Conservation (phyloP, 2,329 filamentous ascomycete genomes). For the Sporothrix euskadiensis region DNA sequence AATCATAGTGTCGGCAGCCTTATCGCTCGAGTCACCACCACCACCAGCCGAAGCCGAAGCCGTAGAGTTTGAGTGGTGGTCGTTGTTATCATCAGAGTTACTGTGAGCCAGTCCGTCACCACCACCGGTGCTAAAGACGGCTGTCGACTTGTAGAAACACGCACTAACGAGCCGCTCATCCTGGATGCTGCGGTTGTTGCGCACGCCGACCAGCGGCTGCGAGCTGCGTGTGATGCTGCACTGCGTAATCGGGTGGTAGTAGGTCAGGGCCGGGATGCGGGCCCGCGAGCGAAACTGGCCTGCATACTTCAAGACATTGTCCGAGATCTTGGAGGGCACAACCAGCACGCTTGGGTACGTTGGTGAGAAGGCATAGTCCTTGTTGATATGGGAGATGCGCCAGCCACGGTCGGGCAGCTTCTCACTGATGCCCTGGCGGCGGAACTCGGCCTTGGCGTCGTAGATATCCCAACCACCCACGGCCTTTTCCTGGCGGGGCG, state of each 20-base stretch:
- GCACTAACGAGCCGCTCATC: slow-evolving; percentile 92
- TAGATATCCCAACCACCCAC: slow-evolving; percentile 83
- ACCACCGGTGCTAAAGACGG: slow-evolving; percentile 41
- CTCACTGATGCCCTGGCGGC: slow-evolving; percentile 80
- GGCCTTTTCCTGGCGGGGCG: slow-evolving; percentile 69
- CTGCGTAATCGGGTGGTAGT: slow-evolving; percentile 95
- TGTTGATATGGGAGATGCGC: slow-evolving; percentile 88
- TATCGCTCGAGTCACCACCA: slow-evolving; percentile 26
- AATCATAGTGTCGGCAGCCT: slow-evolving; percentile 10
- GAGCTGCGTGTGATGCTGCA: slow-evolving; percentile 95
- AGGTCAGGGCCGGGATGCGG: slow-evolving; percentile 85
- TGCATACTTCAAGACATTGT: slow-evolving; percentile 94
- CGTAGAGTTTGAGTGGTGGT: background rate
- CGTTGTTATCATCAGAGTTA: slow-evolving; percentile 31
- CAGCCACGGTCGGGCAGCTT: slow-evolving; percentile 78
- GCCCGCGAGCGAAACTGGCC: slow-evolving; percentile 83
- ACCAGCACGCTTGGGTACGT: slow-evolving; percentile 86
- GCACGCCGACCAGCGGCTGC: slow-evolving; percentile 84
- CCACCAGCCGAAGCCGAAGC: slow-evolving; percentile 27
- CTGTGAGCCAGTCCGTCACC: background rate
- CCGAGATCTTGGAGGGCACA: slow-evolving; percentile 88
- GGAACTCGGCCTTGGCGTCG: slow-evolving; percentile 81
- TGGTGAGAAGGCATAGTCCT: slow-evolving; percentile 84
- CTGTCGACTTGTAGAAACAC: slow-evolving; percentile 75
- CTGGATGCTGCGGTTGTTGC: slow-evolving; percentile 86